Conservation (phyloP, 305 asterid genomes). For the Solanum chacoense region DNA sequence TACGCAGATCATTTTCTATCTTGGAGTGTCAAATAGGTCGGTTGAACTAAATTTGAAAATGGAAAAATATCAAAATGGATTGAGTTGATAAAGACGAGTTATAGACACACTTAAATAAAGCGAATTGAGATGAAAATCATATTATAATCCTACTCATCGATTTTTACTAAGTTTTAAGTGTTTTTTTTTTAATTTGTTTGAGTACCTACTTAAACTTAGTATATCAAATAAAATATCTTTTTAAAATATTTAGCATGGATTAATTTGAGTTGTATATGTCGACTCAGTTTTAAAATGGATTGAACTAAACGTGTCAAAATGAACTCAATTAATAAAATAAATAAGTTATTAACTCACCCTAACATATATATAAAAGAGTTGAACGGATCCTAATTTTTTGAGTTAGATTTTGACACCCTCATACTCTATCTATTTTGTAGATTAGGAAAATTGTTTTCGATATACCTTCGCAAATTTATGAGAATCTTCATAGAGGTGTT, state of each 20-base stretch:
- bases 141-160: background rate
- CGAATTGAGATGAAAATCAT: background rate
- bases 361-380: background rate
- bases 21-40: background rate
- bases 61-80: background rate
- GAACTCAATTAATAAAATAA: background rate
- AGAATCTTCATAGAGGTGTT: background rate
- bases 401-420: background rate
- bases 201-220: background rate
- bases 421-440: background rate
- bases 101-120: background rate
- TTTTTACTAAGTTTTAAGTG: background rate
- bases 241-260: background rate
- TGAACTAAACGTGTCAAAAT: background rate
- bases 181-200: background rate
- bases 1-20: rapidly evolving
- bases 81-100: background rate
- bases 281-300: background rate
- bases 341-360: background rate
- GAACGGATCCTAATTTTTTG: background rate
- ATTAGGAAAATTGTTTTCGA: background rate
- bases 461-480: background rate
- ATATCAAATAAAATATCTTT: background rate
- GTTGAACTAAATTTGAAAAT: background rate
- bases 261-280: background rate